A percentile compares a stretch with the other conserved stretches of the same genome.
Evolutionary conservation across 306 rosid genomes (phyloP).

Genomic region (Rosa rugosa): DNA sequence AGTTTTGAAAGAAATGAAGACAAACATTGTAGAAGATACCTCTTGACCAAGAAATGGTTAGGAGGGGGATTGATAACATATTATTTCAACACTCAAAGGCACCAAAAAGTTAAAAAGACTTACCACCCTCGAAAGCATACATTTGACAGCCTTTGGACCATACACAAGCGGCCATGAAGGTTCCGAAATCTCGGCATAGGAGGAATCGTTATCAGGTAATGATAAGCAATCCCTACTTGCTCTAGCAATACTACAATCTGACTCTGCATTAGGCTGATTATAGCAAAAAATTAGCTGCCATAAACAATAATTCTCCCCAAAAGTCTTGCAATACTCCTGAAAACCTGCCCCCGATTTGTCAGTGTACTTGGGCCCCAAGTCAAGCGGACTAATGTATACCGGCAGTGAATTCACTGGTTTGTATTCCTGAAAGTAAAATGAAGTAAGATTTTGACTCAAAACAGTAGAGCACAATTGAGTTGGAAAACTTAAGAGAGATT

Average conservation of each 20-base stretch:
- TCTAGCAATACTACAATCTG: slow-evolving; percentile 68
- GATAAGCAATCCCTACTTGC: slow-evolving; percentile 85
- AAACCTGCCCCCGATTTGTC: slow-evolving; percentile 75
- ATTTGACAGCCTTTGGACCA: slow-evolving; percentile 87
- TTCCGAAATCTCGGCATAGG: slow-evolving; percentile 80
- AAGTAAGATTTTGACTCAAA: slow-evolving; percentile 8
- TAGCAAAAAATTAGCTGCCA: slow-evolving; percentile 98
- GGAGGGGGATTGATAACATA: neutral
- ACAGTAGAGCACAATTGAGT: neutral
- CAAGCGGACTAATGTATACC: slow-evolving; percentile 96
- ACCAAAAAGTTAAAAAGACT: slow-evolving; percentile 24
- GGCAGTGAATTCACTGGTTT: slow-evolving; percentile 85
- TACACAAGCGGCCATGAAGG: slow-evolving; percentile 81
- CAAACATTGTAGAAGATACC: neutral
- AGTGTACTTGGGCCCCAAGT: slow-evolving; percentile 89
- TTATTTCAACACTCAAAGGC: neutral
- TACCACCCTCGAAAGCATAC: slow-evolving; percentile 93
- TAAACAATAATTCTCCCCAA: slow-evolving; percentile 90
- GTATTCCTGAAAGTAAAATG: slow-evolving; percentile 61
- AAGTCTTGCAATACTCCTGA: slow-evolving; percentile 82
- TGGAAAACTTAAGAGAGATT: neutral
- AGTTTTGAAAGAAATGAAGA: neutral
- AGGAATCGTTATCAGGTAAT: slow-evolving; percentile 84
- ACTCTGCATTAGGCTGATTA: slow-evolving; percentile 80
- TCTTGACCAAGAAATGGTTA: neutral